Base-by-base conservation (phyloP, 179 eudicot genomes). In the Drosera spatulata region DNA sequence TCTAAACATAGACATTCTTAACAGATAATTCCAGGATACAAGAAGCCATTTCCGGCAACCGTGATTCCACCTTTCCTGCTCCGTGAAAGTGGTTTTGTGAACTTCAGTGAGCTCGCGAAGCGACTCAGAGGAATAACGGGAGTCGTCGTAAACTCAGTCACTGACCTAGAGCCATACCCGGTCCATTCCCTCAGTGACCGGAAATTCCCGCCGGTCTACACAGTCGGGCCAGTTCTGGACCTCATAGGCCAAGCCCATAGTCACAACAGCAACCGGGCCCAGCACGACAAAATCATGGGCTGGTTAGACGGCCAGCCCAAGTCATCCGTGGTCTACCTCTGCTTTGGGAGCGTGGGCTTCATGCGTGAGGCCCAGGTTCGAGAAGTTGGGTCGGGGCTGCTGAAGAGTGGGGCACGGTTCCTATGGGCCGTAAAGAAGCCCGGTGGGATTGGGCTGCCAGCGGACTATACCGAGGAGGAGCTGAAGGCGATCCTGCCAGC, bases 251-350 rank as follows among this genome's bases (percentile, higher is more conserved):
- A 38, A 9, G 38, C 66, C 12, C 66, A 54, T 11, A 44, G 10
- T 2, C 33, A 22, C 33, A 10, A 39, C 4, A 39, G 44, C 15
- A 10, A 15, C 37, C 2, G 2, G 39, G 43, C 40, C 4, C 51
- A 41, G n/a, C 40, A 48, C 41, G 51, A 48, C 4, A 62, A 45
- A 41, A 65, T 71, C 65, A 49, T 48, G 51, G 52, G n/a, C 4
- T 76, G 80, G 80, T 66, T 76, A 2, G 76, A 76, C 12, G 33
- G 40, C 2, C 80, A 76, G 38, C 80, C 73, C 4, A 59, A 50
- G 0, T 43, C 61, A 7, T 76, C 80, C 0, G 80, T 76, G 10
- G 73, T 76, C 10, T 76, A 49, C 53, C 41, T 76, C 8, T 76
- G 80, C 56, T 71, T 76, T 15, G 80, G 80, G 1, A 72, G 71